phyloP scores from a whole-genome alignment of 169 alveolate species.

The Cytauxzoon felis region DNA sequence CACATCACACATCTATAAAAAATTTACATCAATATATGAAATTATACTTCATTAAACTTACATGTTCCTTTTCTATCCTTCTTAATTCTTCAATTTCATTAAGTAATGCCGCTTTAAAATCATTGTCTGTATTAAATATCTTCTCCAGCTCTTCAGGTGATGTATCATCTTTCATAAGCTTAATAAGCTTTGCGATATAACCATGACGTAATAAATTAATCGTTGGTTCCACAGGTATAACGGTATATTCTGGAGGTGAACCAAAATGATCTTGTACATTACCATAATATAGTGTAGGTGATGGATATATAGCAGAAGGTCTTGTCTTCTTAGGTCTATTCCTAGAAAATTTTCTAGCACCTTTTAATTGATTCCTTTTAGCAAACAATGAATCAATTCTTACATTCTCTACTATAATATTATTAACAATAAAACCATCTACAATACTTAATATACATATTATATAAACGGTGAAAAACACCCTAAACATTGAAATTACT shows the following conservation, averaged over 20 bases:
- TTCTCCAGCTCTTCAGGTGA: conserved; percentile 31
- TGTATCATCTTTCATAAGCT: conserved; percentile 34
- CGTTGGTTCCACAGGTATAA: conserved; percentile 44
- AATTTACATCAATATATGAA: not conserved
- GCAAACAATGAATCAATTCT: conserved; percentile 34
- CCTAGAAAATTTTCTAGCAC: conserved; percentile 38
- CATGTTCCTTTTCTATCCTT: conserved; percentile 13
- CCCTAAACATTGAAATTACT: too few species aligned
- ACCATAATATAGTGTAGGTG: conserved; percentile 61
- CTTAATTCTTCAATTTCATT: not conserved
- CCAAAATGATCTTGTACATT: conserved; percentile 60
- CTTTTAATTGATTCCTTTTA: conserved; percentile 44
- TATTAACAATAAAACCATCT: too few species aligned
- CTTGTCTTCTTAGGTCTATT: conserved; percentile 54
- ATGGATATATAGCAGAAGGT: conserved; percentile 56
- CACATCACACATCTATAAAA: conserved; percentile 25
- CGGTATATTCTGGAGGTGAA: conserved; percentile 58
- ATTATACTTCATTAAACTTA: not conserved
- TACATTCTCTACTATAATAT: too few species aligned
- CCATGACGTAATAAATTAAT: conserved; percentile 31
- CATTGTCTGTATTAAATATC: conserved; percentile 5
- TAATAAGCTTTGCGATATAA: conserved; percentile 8
- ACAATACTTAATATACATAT: too few species aligned
- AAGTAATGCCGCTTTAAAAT: conserved; percentile 3
- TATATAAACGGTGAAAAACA: too few species aligned